Base-by-base conservation (phyloP, 106 monocot genomes). In the Xerophyta viscosa region DNA sequence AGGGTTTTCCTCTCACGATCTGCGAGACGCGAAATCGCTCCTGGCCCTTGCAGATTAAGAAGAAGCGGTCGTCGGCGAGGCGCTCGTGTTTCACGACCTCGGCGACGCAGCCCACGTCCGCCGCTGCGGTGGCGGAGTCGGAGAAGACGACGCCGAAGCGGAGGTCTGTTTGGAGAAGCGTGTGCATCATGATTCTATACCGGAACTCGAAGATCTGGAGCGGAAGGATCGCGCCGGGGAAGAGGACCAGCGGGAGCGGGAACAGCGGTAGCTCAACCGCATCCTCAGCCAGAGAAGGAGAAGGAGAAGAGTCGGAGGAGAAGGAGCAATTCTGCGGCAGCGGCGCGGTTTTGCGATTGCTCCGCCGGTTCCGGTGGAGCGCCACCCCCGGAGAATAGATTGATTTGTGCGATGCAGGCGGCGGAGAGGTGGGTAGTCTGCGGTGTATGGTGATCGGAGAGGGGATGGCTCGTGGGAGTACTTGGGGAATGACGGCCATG, bases 191-290 rank as follows among this genome's bases (percentile, higher is more conserved):
- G 70, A 93, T 93, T 25, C 92, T 75, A 80, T 93, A 93, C 20
- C 92, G 76, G 79, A 83, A 87, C 83, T 93, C 92, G 92, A 93
- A 93, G 76, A 93, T 93, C 71, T 93, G 87, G 19, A 93, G 77
- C 10, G 92, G 80, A 52, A 80, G 70, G 28, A 84, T 74, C 15
- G 80, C 74, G 13, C 87, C 92, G 1, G 92, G 87, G 74, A 93
- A 93, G 55, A 93, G 83, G 20, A 93, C 92, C 12, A 93, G 80
- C 2, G 92, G 92, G 18, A 93, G 80, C 5, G 92, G 92, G 54
- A 93, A 93, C 22, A 93, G 58, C 9, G 87, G 87, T 10, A 87
- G 83, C 64, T 87, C 83, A 6, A 77, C 70, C 12, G 58, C 29
- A 9, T 76, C 65, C 21, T 65, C 67, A 21, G 30, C 30, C 1